Base-by-base conservation (phyloP, 2,329 filamentous ascomycete genomes). In the Fusarium humuli region DNA sequence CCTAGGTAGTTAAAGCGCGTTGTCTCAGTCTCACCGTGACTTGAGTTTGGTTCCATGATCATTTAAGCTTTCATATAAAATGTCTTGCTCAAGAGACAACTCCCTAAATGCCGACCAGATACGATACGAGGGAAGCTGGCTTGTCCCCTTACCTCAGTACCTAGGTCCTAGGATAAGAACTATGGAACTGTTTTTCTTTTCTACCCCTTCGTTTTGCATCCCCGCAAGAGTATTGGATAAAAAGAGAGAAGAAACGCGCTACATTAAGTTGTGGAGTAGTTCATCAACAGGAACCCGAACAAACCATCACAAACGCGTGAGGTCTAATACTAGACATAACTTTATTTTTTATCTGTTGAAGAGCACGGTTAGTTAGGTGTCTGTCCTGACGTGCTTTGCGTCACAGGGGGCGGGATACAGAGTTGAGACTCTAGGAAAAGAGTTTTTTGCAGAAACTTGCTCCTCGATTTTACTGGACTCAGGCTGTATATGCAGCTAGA, bases 171-270 rank as follows among this genome's bases (percentile, higher is more conserved):
- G 22, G 27, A n/a, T 7, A 47, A n/a, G 45, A 40, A 40, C 18
- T 53, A 29, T 29, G 22, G 32, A 52, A 59, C 58, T 67, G 53
- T 52, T 72, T 70, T 67, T 56, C 27, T 47, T 12, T 23, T 20
- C 20, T 48, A 22, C 25, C 27, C 30, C 57, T 58, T 46, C 61
- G 62, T 64, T 62, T 57, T 57, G 47, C 52, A 63, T 61, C 49
- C 66, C 73, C 72, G 65, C 71, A 75, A 72, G 52, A 57, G 40
- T 55, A 44, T 52, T 53, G 49, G 49, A 53, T 53, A 42, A 53
- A 67, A 61, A 72, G 34, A 72, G 34, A 37, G 16, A 37, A 37
- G 18, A 34, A 63, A 75, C 67, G 66, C 73, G 71, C 65, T 65
- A 60, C 42, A 50, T 37, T 50, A 22, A 30, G 20, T 49, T 49